A percentile compares a stretch with the other conserved stretches of the same genome.
Conservation (phyloP, 176 grass and related monocot genomes). For the Avena eriantha region DNA sequence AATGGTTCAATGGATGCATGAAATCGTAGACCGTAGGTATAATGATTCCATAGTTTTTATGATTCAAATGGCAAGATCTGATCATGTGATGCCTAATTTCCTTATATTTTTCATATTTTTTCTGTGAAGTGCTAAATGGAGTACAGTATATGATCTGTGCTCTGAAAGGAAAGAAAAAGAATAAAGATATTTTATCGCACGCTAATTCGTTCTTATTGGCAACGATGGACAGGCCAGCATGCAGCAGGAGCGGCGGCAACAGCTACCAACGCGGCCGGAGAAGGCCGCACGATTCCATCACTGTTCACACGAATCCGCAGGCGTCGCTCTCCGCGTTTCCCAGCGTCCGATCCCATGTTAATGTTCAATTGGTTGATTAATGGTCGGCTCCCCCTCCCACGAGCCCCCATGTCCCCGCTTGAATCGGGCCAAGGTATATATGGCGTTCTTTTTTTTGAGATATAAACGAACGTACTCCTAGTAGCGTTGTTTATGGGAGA, state of each 20-base stretch:
- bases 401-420: background rate
- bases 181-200: background rate
- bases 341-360: background rate
- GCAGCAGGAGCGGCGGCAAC: too few species aligned
- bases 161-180: background rate
- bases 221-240: background rate
- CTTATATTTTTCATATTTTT: background rate
- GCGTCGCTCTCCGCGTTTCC: background rate
- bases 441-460: too few species aligned
- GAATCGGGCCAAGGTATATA: background rate
- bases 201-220: background rate
- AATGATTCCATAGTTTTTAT: too few species aligned
- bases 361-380: background rate
- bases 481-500: background rate
- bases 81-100: background rate
- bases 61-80: too few species aligned
- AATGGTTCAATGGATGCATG: too few species aligned
- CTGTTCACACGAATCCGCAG: background rate
- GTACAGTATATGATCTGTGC: background rate
- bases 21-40: too few species aligned
- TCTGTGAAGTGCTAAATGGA: background rate
- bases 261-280: background rate
- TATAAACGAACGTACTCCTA: too few species aligned
- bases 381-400: background rate
- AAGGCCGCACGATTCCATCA: background rate